These are phyloP conservation scores for Penicillium malachiteum DNA, from an alignment of 495 filamentous ascomycete genomes.

Conservation along the genomic window DNA sequence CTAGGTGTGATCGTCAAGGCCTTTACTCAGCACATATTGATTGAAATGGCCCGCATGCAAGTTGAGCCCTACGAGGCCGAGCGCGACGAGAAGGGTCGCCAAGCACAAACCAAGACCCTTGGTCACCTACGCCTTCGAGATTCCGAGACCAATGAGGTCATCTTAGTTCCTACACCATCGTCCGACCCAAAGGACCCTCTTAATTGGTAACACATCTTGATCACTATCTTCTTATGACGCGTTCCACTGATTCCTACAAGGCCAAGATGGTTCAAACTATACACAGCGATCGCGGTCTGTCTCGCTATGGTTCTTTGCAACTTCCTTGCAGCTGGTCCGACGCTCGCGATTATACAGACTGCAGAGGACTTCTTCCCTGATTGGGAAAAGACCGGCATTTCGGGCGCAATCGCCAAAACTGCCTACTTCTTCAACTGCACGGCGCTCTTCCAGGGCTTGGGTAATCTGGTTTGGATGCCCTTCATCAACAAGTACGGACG, in stretches of 20 bases:
- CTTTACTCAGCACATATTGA: no score
- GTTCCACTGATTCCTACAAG: slow-evolving; percentile 23
- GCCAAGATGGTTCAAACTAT: slow-evolving; percentile 47
- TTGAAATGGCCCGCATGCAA: background rate
- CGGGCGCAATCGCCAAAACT: slow-evolving; percentile 41
- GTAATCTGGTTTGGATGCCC: slow-evolving; percentile 57
- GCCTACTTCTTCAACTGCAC: slow-evolving; percentile 55
- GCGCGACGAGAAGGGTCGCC: background rate
- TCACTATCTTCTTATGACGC: slow-evolving; percentile 26
- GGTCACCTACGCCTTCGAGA: slow-evolving; percentile 50
- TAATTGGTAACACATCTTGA: slow-evolving; percentile 22
- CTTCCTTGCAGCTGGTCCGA: slow-evolving; percentile 54
- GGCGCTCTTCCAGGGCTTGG: slow-evolving; percentile 48
- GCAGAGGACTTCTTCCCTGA: slow-evolving; percentile 40
- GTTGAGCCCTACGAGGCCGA: background rate
- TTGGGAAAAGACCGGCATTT: slow-evolving; percentile 26
- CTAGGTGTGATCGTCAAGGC: background rate
- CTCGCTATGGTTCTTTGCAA: slow-evolving; percentile 56
- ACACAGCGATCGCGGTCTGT: slow-evolving; percentile 48
- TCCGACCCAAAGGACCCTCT: slow-evolving; percentile 32
- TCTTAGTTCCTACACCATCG: slow-evolving; percentile 28
- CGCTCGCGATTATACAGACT: slow-evolving; percentile 49
- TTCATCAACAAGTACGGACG: slow-evolving; percentile 55
- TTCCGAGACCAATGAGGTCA: slow-evolving; percentile 41
- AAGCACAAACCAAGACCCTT: slow-evolving; percentile 20